Percentiles rank a stretch among this genome's conserved stretches.
Conservation (phyloP, 306 rosid species). For the Quercus aquifolioides region DNA sequence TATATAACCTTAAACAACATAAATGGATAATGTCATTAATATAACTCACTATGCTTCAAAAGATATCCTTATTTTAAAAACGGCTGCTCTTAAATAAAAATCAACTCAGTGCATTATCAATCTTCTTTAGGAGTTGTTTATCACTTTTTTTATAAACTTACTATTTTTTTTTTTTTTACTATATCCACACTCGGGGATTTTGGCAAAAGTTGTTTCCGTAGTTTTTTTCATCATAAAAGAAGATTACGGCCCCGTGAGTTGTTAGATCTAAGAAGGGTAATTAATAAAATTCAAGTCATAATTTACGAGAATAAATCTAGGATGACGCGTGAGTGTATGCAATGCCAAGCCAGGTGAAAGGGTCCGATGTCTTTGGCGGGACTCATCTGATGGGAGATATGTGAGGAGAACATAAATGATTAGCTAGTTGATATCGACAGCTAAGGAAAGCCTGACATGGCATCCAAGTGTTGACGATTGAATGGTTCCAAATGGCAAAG, state of each 20-base stretch:
- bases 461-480: slow-evolving; percentile 38
- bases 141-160: accelerated
- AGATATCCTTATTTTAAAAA: too few species aligned
- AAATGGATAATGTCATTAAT: too few species aligned
- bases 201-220: too few species aligned
- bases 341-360: neutral
- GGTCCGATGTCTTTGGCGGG: slow-evolving; percentile 19
- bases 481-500: slow-evolving; percentile 56
- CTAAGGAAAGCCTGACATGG: slow-evolving; percentile 34
- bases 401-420: slow-evolving; percentile 41
- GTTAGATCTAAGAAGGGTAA: neutral
- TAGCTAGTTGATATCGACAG: slow-evolving; percentile 48
- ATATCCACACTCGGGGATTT: too few species aligned
- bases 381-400: slow-evolving; percentile 21
- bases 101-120: too few species aligned
- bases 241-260: neutral
- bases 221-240: neutral
- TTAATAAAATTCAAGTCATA: neutral
- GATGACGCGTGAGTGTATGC: neutral
- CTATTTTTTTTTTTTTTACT: too few species aligned
- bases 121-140: too few species aligned
- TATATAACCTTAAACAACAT: too few species aligned
- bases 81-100: too few species aligned
- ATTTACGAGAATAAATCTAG: neutral
- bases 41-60: too few species aligned